Evolutionary conservation across 1,139 yeast species (phyloP), one percentile per base, ranked within the genome.

Genomic region (Candida sp.): DNA sequence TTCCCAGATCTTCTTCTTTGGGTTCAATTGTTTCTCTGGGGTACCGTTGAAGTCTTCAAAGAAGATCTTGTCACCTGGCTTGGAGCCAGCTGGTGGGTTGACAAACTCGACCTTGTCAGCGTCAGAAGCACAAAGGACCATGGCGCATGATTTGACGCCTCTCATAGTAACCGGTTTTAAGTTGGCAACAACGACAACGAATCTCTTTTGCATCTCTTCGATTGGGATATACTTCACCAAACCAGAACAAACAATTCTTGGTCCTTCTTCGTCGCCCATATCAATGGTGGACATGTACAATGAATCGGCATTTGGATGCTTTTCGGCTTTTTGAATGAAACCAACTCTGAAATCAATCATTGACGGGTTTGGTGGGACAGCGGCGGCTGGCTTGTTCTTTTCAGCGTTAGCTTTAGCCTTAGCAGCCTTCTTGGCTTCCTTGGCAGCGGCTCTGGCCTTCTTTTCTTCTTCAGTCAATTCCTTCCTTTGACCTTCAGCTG

Each of bases 1-100:
- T 80, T 96, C 99, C 94, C 97, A 96, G 57, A 94, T 80, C 83
- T 96, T 96, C 89, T 94, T 96, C 86, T 96, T 96, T 62, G 99
- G 99, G 77, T 94, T 93, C 72, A 96, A 81, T 68, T 88, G 96
- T 68, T 91, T 84, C 73, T 92, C 96, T 58, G 99, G 99, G 51
- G 82, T 83, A 57, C 90, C 90, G 63, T 91, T 87, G 70, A 78
- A 92, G 53, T 90, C 96, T 75, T 92, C 97, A 65, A 96, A 94
- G 82, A 90, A 92, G 58, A 94, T 82, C 79, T 92, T 92, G 73
- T 96, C 99, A 73, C 99, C 99, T 11, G 99, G 86, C 75, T 90
- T 83, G 44, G 97, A 84, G n/a, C 93, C 97, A 40, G 84, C 84
- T 58, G 99, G 99, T 53, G 98, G 98, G 70, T 88, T 88, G 59